These are phyloP conservation scores for Fusarium sp. DNA, from an alignment of 2,329 filamentous ascomycete species.

Conservation along the genomic window DNA sequence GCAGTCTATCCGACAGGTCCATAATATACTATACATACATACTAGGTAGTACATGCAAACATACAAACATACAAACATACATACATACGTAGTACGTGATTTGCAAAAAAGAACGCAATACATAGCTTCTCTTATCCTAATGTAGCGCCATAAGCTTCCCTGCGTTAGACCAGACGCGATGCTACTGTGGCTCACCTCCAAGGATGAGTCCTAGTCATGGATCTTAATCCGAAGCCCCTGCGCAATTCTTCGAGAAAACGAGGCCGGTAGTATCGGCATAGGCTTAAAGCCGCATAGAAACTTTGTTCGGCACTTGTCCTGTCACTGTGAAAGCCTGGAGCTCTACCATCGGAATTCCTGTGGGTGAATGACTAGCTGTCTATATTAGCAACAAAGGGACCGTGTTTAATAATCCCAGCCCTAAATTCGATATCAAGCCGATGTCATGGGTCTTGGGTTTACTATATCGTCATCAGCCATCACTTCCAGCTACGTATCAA, in stretches of 20 bases:
- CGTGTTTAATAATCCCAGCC: neutral
- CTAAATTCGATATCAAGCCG: neutral
- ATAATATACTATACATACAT: neutral
- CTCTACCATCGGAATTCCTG: neutral
- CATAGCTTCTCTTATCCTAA: neutral
- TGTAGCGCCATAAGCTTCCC: neutral
- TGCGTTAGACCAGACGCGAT: conserved; percentile 6
- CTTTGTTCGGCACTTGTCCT: conserved; percentile 33
- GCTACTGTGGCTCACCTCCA: conserved; percentile 3
- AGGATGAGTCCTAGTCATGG: conserved; percentile 6
- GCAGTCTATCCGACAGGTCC: neutral
- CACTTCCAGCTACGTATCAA: neutral
- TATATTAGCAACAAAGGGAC: neutral
- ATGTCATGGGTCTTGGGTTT: neutral
- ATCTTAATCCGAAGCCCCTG: conserved; percentile 21
- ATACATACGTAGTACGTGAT: neutral
- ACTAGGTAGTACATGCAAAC: neutral
- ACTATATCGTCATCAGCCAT: neutral
- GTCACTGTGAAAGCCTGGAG: conserved; percentile 10
- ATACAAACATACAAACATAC: neutral
- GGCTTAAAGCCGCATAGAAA: conserved; percentile 29
- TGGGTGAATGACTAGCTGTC: neutral
- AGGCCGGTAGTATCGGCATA: conserved; percentile 31
- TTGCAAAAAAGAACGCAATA: conserved; percentile 8
- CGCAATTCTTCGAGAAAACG: conserved; percentile 22